These are phyloP conservation scores for Lunularia cruciata DNA, from an alignment of 225 moss, liverwort and hornwort genomes.

Conservation along the genomic window DNA sequence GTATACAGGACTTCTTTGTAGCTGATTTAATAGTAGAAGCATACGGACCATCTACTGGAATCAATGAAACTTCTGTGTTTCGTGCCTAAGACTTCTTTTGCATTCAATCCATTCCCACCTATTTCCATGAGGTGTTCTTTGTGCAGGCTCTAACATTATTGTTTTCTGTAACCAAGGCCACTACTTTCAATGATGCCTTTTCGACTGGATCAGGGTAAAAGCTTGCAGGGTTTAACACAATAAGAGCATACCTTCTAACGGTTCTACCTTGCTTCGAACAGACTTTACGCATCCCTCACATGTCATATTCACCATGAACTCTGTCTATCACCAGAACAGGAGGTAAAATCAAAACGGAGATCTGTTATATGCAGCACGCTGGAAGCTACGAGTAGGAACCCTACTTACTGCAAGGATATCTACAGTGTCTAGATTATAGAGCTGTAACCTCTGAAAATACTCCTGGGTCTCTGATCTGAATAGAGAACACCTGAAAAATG, in stretches of 20 bases:
- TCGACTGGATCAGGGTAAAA: too few relatives aligned
- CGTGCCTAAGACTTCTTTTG: too few relatives aligned
- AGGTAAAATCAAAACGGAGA: not conserved
- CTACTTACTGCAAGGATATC: not conserved
- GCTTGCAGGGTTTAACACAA: too few relatives aligned
- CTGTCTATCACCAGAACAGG: conserved; percentile 62
- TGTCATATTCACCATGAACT: conserved; percentile 96
- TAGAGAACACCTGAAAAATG: not conserved
- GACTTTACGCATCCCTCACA: conserved; percentile 92
- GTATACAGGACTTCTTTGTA: not conserved
- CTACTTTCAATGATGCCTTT: too few relatives aligned
- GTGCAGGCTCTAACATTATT: too few relatives aligned
- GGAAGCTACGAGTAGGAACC: not conserved
- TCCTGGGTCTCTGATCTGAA: not conserved
- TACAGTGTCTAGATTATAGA: not conserved
- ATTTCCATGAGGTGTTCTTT: too few relatives aligned
- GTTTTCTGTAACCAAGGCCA: too few relatives aligned
- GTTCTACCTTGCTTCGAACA: conserved; percentile 80
- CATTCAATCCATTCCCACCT: too few relatives aligned
- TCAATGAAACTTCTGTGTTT: too few relatives aligned
- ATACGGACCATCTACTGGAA: too few relatives aligned
- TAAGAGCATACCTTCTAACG: conserved; percentile 59
- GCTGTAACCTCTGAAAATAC: not conserved
- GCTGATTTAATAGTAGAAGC: too few relatives aligned
- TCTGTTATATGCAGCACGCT: not conserved